A percentile compares a stretch with the other conserved stretches of the same genome.
Evolutionary conservation across 2,329 filamentous ascomycete genomes (phyloP).

Genomic region (Curvularia sp.): DNA sequence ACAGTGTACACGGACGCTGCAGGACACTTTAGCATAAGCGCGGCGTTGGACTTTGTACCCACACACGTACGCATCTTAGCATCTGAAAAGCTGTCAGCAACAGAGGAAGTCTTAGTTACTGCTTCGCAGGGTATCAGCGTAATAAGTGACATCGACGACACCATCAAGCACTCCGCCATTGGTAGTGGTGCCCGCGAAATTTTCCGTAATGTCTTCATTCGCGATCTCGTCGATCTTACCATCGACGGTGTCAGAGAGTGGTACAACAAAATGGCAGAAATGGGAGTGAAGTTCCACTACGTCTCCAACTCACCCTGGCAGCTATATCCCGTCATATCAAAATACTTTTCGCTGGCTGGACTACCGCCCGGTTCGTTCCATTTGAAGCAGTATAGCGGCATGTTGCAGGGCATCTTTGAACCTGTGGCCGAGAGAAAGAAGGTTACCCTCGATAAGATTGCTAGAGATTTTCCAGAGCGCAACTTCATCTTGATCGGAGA

Average conservation of each 20-base stretch:
- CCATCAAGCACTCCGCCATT: constrained; percentile 94
- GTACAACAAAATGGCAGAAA: constrained; percentile 78
- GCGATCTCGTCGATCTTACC: constrained; percentile 80
- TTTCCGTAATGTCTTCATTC: constrained; percentile 93
- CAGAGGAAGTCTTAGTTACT: constrained; percentile 78
- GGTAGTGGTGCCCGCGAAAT: constrained; percentile 87
- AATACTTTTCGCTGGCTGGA: constrained; percentile 80
- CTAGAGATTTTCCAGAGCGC: constrained; percentile 87
- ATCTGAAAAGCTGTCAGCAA: constrained; percentile 82
- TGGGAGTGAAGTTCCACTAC: constrained; percentile 91
- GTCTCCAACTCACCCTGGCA: constrained; percentile 99
- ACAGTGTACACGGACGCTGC: constrained; percentile 86
- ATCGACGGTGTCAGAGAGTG: constrained; percentile 89
- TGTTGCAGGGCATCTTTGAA: constrained; percentile 98
- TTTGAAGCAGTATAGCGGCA: constrained; percentile 93
- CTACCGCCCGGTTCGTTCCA: constrained; percentile 91
- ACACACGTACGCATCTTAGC: constrained; percentile 88
- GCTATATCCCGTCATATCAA: constrained; percentile 85
- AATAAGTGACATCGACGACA: constrained; percentile 98
- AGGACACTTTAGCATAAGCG: constrained; percentile 84
- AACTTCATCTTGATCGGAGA: constrained; percentile 93
- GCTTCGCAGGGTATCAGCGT: constrained; percentile 83
- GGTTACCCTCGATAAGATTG: constrained; percentile 81
- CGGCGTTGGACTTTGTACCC: constrained; percentile 85
- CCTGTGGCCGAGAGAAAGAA: constrained; percentile 95